Percentiles rank a stretch among this genome's conserved stretches.
These are phyloP conservation scores for Fusarium scirpi DNA, from an alignment of 2,329 filamentous ascomycete species.

Conservation along the genomic window DNA sequence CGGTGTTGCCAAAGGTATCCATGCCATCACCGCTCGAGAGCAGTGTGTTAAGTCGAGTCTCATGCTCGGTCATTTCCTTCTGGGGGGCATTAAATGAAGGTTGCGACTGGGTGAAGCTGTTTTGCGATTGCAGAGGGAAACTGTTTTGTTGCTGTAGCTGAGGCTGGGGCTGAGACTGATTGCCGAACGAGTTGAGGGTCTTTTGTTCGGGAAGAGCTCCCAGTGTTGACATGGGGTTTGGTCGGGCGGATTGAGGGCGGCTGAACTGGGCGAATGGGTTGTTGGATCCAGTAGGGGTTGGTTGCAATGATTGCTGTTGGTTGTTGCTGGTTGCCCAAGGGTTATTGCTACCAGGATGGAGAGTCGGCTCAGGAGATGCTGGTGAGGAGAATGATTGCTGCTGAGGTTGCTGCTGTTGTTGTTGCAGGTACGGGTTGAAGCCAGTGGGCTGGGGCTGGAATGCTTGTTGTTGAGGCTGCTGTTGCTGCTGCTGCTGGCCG, in stretches of 20 bases:
- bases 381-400: slow-evolving; percentile 57
- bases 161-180: slow-evolving; percentile 56
- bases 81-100: slow-evolving; percentile 56
- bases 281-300: slow-evolving; percentile 93
- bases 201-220: slow-evolving; percentile 86
- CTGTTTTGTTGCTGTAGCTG: slow-evolving; percentile 54
- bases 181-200: slow-evolving; percentile 71
- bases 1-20: slow-evolving; percentile 98
- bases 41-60: slow-evolving; percentile 85
- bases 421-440: slow-evolving; percentile 63
- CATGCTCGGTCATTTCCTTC: slow-evolving; percentile 70
- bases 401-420: slow-evolving; percentile 51
- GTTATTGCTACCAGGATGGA: slow-evolving; percentile 89
- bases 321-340: slow-evolving; percentile 82
- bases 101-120: slow-evolving; percentile 48
- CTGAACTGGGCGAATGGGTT: slow-evolving; percentile 91
- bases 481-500: slow-evolving; percentile 58
- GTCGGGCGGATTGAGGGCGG: slow-evolving; percentile 66
- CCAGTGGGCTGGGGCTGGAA: slow-evolving; percentile 66
- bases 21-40: slow-evolving; percentile 90
- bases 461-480: slow-evolving; percentile 53
- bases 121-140: slow-evolving; percentile 54
- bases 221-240: slow-evolving; percentile 73
- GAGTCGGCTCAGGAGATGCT: slow-evolving; percentile 67
- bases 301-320: slow-evolving; percentile 74